These are phyloP conservation scores for Clavispora phyllophila DNA, from an alignment of 805 yeast species.

Conservation along the genomic window DNA sequence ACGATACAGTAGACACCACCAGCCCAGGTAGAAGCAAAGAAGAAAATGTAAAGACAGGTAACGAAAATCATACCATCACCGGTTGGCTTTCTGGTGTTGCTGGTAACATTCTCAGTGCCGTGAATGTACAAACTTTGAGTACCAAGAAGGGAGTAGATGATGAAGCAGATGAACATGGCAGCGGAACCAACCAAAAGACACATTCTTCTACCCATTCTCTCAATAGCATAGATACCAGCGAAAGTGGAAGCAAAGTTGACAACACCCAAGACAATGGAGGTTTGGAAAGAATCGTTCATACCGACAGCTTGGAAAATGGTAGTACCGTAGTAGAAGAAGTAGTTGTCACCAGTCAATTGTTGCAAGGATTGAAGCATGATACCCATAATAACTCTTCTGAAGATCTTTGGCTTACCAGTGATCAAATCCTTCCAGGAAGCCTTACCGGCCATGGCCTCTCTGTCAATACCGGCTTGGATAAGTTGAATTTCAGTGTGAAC, in stretches of 20 bases:
- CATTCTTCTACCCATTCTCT: slow-evolving; percentile 48
- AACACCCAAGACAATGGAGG: slow-evolving; percentile 50
- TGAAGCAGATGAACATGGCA: slow-evolving; percentile 52
- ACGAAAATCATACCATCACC: slow-evolving; percentile 62
- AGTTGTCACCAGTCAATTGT: slow-evolving; percentile 55
- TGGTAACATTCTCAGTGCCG: slow-evolving; percentile 21
- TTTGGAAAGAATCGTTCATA: slow-evolving; percentile 47
- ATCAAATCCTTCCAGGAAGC: slow-evolving; percentile 64
- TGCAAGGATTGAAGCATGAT: slow-evolving; percentile 44
- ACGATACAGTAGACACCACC: slow-evolving; percentile 64
- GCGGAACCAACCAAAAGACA: slow-evolving; percentile 47
- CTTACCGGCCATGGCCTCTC: slow-evolving; percentile 56
- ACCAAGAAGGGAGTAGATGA: slow-evolving; percentile 59
- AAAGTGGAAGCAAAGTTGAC: slow-evolving; percentile 54
- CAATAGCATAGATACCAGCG: slow-evolving; percentile 47
- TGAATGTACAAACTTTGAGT: slow-evolving; percentile 40
- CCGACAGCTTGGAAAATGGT: slow-evolving; percentile 51
- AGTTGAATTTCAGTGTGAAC: slow-evolving; percentile 48
- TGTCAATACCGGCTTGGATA: slow-evolving; percentile 56
- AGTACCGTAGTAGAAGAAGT: slow-evolving; percentile 59
- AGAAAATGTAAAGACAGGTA: slow-evolving; percentile 59
- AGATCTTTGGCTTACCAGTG: slow-evolving; percentile 59
- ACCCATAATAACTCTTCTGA: slow-evolving; percentile 53
- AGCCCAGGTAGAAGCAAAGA: slow-evolving; percentile 74
- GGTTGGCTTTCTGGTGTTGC: slow-evolving; percentile 40